phyloP scores from a whole-genome alignment of 106 monocot genomes.

The Gastrodia elata region DNA sequence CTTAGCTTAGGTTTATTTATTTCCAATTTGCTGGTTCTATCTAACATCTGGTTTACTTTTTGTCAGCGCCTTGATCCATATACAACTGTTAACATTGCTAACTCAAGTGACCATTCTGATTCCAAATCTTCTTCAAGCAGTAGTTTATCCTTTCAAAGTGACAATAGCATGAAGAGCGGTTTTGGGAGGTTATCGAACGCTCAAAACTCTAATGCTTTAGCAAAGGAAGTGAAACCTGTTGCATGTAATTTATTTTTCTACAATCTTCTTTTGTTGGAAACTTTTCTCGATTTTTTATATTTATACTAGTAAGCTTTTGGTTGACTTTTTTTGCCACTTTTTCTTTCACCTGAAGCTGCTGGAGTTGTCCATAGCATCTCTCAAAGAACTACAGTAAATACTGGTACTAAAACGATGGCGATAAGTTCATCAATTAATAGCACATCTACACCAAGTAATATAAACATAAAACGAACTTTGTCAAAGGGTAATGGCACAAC shows the following conservation, averaged over 20 bases:
- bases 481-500: conserved; percentile 33
- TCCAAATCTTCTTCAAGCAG: conserved; percentile 33
- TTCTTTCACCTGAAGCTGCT: conserved; percentile 36
- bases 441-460: conserved; percentile 7
- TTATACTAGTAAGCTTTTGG: not conserved
- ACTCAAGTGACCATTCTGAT: conserved; percentile 55
- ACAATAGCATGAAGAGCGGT: conserved; percentile 48
- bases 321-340: not conserved
- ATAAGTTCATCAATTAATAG: conserved; percentile 23
- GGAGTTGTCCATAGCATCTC: conserved; percentile 53
- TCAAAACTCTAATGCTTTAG: conserved; percentile 51
- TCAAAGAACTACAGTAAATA: conserved; percentile 39
- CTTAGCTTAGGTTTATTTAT: not conserved
- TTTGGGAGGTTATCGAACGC: conserved; percentile 70
- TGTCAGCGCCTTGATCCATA: conserved; percentile 81
- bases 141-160: conserved; percentile 40
- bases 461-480: conserved; percentile 52
- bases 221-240: conserved; percentile 58
- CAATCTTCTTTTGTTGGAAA: not conserved
- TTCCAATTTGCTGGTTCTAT: not conserved
- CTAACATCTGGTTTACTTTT: conserved; percentile 9
- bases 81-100: conserved; percentile 30
- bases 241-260: conserved; percentile 38
- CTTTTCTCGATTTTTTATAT: not conserved
- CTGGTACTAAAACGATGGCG: conserved; percentile 27